Conservation (phyloP, 345 rosid species). For the Dipteronia sinensis region DNA sequence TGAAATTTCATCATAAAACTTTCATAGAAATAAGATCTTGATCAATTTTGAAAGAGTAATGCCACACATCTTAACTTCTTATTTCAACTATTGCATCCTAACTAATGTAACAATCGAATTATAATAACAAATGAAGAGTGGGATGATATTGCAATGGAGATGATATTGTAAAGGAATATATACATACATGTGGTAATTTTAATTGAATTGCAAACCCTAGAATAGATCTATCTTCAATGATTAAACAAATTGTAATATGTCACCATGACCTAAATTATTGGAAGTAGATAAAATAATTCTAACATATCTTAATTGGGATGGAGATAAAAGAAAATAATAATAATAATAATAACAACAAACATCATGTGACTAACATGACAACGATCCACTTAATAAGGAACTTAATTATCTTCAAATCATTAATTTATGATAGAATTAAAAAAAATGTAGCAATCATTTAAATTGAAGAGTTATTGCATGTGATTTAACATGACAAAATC, state of each 20-base stretch:
- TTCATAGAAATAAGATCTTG: too few relatives aligned
- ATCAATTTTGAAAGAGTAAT: too few relatives aligned
- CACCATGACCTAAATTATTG: neutral
- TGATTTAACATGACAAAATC: neutral
- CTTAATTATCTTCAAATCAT: neutral
- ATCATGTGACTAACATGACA: neutral
- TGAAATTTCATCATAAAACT: too few relatives aligned
- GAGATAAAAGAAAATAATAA: neutral
- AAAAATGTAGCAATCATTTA: neutral
- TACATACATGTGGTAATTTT: too few relatives aligned
- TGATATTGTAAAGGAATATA: too few relatives aligned
- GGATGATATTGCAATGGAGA: too few relatives aligned
- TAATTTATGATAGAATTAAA: neutral
- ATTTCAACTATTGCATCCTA: too few relatives aligned
- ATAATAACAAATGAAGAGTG: too few relatives aligned
- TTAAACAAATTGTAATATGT: neutral
- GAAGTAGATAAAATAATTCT: neutral
- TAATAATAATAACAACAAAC: too few relatives aligned
- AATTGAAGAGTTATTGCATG: neutral
- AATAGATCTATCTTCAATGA: neutral
- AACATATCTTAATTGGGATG: neutral
- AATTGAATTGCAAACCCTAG: neutral
- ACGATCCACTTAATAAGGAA: neutral
- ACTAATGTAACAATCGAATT: too few relatives aligned
- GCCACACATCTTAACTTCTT: too few relatives aligned